These are phyloP conservation scores for Mortierella antarctica DNA, from an alignment of 192 early-diverging fungal species.

Conservation along the genomic window DNA sequence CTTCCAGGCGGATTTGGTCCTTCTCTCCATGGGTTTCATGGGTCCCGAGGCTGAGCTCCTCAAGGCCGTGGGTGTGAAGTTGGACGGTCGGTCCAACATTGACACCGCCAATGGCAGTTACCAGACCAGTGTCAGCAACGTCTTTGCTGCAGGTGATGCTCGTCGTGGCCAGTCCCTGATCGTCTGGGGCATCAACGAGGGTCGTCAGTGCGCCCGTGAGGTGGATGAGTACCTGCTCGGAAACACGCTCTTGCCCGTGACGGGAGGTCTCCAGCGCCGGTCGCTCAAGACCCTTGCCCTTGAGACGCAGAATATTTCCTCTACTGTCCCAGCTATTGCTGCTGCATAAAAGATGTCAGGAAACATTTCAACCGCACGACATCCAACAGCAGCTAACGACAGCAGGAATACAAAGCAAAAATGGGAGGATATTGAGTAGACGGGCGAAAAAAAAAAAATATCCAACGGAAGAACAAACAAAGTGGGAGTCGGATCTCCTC, in stretches of 20 bases:
- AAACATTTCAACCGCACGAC: background rate
- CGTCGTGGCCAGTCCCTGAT: constrained; percentile 95
- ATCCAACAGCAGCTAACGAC: constrained; percentile 1
- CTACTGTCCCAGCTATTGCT: constrained; percentile 5
- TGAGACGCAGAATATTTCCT: background rate
- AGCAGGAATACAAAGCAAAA: constrained; percentile 6
- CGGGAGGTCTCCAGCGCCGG: constrained; percentile 87
- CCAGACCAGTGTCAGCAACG: constrained; percentile 78
- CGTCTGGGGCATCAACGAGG: constrained; percentile 99
- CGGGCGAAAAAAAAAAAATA: background rate
- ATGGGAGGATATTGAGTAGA: background rate
- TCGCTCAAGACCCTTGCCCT: constrained; percentile 54
- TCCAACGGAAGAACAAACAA: background rate
- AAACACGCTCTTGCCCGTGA: constrained; percentile 84
- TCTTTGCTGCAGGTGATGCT: constrained; percentile 98
- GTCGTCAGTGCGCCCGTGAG: constrained; percentile 93
- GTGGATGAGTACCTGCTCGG: constrained; percentile 87
- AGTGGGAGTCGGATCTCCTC: background rate
- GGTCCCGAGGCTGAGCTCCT: constrained; percentile 90
- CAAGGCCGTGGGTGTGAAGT: constrained; percentile 83
- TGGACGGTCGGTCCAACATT: constrained; percentile 83
- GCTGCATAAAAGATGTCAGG: constrained; percentile 17
- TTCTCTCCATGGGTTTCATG: constrained; percentile 96
- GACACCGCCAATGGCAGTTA: constrained; percentile 83
- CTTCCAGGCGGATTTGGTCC: constrained; percentile 90